Percentiles rank a stretch among this genome's conserved stretches.
Conservation (phyloP, 371 early-diverging fungal species). For the Syncephalastrum sp. region DNA sequence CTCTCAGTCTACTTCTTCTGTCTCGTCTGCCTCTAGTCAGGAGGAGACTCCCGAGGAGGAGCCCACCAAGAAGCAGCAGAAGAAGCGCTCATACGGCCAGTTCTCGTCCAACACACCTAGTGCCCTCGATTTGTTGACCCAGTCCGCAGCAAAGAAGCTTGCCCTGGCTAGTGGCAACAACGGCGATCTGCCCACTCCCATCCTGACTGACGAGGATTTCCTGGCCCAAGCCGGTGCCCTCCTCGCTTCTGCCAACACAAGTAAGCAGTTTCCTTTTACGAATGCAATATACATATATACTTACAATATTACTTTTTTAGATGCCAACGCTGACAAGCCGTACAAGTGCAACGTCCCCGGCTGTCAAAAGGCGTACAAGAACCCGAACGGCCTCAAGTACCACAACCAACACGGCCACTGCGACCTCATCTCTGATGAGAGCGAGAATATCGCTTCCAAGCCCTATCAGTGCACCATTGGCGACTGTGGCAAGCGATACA, state of each 20-base stretch:
- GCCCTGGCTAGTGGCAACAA: conserved; percentile 26
- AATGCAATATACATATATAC: conserved; percentile 1
- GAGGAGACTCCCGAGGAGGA: conserved; percentile 19
- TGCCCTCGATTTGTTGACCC: conserved; percentile 44
- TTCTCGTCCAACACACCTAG: conserved; percentile 16
- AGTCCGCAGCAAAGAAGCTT: conserved; percentile 45
- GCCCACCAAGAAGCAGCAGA: conserved; percentile 19
- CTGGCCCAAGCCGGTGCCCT: conserved; percentile 51
- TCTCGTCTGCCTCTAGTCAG: conserved; percentile 2
- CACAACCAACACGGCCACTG: conserved; percentile 89
- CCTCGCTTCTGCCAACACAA: conserved; percentile 39
- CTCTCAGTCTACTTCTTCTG: conserved; percentile 11
- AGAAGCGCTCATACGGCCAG: conserved; percentile 40
- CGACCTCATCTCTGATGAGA: conserved; percentile 42
- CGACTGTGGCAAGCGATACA: conserved; percentile 45
- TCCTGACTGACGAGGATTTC: conserved; percentile 47
- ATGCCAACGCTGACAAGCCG: conserved; percentile 63
- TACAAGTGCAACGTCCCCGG: conserved; percentile 84
- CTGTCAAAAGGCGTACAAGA: conserved; percentile 98
- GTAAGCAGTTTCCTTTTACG: conserved; percentile 13
- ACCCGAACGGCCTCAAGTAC: conserved; percentile 97
- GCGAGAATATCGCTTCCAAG: conserved; percentile 59
- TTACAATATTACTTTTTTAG: conserved; percentile 15
- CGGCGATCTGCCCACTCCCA: conserved; percentile 26
- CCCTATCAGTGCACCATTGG: conserved; percentile 67